Base-by-base conservation (phyloP, 257 asterid genomes). In the Ballota nigra region DNA sequence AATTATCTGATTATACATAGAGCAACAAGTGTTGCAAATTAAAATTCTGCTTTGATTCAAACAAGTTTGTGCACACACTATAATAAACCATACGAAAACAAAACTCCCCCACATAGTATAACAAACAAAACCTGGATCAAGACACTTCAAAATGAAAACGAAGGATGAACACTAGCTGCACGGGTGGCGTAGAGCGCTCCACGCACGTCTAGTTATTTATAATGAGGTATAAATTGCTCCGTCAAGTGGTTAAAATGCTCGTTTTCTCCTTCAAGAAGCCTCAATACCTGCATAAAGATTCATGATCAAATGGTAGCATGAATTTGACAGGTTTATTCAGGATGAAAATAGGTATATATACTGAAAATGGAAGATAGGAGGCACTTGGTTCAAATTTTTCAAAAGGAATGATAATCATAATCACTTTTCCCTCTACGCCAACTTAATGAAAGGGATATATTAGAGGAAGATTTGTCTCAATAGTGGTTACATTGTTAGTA, bases 201-300 rank as follows among this genome's bases (percentile, higher is more conserved):
- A 26, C 3, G 29, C 1, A 26, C 15, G 34, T 63, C 55, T 12
- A 12, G 51, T 70, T 63, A 84, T 60, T 76, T 85, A 41, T 83
- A 85, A 69, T 86, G 96, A 23, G 88, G 89, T 55, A 84, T 77
- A 57, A 88, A 85, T 71, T 86, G 92, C 78, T 90, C 93, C 0
- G 86, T 80, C 59, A 86, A 70, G 75, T 78, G 79, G 66, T 81
- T 87, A n/a, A 84, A 70, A 49, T 85, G 84, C 63, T 85, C 90
- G 16, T 49, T 88, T 66, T 82, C 87, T 22, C 96, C 97, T 74
- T 87, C 93, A 23, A 90, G 90, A 78, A 88, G 86, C 6, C 87
- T 87, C 78, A 88, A 49, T 62, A 88, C 96, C 93, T 90, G 86
- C 81, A 83, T 8, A 40, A 4, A 51, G 43, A 38, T 49, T 51